Percentiles rank a stretch among this genome's conserved stretches.
These are phyloP conservation scores for Camellia oleifera DNA, from an alignment of 179 eudicot genomes.

Conservation along the genomic window DNA sequence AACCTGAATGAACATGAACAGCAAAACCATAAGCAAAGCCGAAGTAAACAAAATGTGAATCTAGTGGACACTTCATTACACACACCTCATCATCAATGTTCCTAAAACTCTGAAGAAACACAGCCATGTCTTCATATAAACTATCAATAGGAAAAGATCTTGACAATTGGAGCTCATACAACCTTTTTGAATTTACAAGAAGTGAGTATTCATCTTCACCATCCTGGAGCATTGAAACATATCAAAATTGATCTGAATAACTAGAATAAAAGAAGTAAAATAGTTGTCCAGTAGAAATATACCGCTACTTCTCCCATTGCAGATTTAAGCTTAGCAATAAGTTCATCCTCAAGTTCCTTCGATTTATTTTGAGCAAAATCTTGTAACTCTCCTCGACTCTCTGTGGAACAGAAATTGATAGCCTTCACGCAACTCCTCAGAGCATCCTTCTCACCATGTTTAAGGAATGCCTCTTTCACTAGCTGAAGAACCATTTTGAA, in stretches of 20 bases:
- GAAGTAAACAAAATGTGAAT: conserved; percentile 1
- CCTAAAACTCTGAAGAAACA: conserved; percentile 58
- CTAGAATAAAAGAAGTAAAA: background rate
- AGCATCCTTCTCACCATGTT: conserved; percentile 90
- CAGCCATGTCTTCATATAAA: conserved; percentile 62
- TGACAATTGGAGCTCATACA: conserved; percentile 86
- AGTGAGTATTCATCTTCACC: conserved; percentile 89
- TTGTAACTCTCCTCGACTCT: conserved; percentile 86
- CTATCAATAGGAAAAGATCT: conserved; percentile 61
- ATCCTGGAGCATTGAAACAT: conserved; percentile 43
- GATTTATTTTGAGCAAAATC: conserved; percentile 77
- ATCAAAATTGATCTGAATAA: conserved; percentile 6
- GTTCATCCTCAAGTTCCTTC: conserved; percentile 87
- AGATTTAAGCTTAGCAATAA: conserved; percentile 62
- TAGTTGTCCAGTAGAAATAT: conserved; percentile 17
- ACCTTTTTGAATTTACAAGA: conserved; percentile 86
- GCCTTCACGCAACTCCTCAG: conserved; percentile 86
- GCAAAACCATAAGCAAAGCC: conserved; percentile 16
- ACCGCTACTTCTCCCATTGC: conserved; percentile 86
- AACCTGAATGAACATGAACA: conserved; percentile 50
- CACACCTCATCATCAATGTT: conserved; percentile 84
- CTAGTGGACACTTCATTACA: conserved; percentile 4
- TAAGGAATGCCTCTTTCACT: conserved; percentile 77
- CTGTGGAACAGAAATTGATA: conserved; percentile 61
- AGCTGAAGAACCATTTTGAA: conserved; percentile 75